Evolutionary conservation across 2,329 filamentous ascomycete species (phyloP), one percentile per base, ranked within the genome.

Genomic region (Chaetomium globosum): DNA sequence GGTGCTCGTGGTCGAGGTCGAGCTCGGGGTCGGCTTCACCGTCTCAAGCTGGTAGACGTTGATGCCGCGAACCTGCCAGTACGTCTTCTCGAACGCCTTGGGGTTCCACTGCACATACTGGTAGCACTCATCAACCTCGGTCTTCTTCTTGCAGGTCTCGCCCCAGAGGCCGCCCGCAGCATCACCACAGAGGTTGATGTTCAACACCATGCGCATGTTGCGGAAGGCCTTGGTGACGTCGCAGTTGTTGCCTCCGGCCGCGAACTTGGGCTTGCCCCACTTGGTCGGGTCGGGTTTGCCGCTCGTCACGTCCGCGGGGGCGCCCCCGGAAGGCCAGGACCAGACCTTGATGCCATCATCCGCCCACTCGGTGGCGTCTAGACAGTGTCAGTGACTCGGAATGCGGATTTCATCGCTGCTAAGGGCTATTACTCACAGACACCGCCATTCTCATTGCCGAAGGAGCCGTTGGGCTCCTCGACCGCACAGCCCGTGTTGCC

Each of bases 151-250:
- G 65, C 78, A 79, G 16, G 63, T 58, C 46, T 71, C 58, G 54
- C 67, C 66, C 73, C 75, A 78, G 49, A 73, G 65, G 49, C 72
- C 70, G 59, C 75, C 87, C 1, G 89, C 88, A 80, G 88, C 90
- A 71, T 87, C 84, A 21, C 90, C 91, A 74, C 91, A 94, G 75
- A 93, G 89, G 33, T 87, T 75, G 53, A 90, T 91, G 79, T 92
- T 87, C 71, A 93, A 84, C 62, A 92, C 86, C 66, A 96, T 85
- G 71, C 87, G 85, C 80, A 93, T 85, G 72, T 87, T 80, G 67
- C 78, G 79, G 76, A 95, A 90, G 71, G 85, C 81, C 1, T 75
- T 75, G 67, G 85, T 78, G 69, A 92, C 86, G 68, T 92, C 80
- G 77, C 92, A 96, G 48, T 71, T 72, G 63, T 71, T 68, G 58